Conservation (phyloP, 1,139 yeast species). For the Williopsis jadinii region DNA sequence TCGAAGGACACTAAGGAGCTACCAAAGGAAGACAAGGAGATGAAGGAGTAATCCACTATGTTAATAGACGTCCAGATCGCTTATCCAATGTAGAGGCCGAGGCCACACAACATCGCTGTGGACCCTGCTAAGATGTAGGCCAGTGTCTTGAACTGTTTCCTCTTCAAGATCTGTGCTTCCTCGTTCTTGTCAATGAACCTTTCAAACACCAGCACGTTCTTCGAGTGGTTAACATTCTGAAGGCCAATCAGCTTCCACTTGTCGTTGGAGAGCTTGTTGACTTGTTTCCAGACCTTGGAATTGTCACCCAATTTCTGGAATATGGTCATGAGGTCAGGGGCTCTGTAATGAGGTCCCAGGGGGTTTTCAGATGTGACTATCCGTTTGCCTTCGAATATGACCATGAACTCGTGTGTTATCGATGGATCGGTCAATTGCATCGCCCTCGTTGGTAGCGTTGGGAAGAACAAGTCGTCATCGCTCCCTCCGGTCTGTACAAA, state of each 20-base stretch:
- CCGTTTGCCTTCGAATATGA: conserved; percentile 35
- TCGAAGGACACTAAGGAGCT: conserved; percentile 19
- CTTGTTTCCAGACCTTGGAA: conserved; percentile 26
- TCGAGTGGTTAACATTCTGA: conserved; percentile 20
- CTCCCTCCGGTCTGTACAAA: conserved; percentile 1
- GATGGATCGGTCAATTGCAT: conserved; percentile 2
- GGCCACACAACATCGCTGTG: neutral
- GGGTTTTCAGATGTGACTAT: conserved; percentile 35
- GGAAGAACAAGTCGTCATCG: conserved; percentile 15
- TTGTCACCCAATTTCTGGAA: conserved; percentile 34
- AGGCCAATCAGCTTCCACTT: conserved; percentile 45
- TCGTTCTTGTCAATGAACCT: conserved; percentile 17
- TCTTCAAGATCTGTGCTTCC: neutral
- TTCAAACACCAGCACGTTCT: conserved; percentile 29
- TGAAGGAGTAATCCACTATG: conserved; percentile 7
- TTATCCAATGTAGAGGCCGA: conserved; percentile 27
- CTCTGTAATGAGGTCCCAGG: conserved; percentile 29
- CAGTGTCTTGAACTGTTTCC: too few species aligned
- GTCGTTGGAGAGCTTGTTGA: conserved; percentile 31
- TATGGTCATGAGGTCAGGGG: conserved; percentile 41
- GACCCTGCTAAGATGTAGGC: too few species aligned
- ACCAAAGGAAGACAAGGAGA: conserved; percentile 11
- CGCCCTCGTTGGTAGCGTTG: conserved; percentile 7
- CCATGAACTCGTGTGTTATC: conserved; percentile 33
- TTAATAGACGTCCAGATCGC: too few species aligned